Evolutionary conservation across 805 yeast genomes (phyloP).

Genomic region (Saccharomycopsis fermentans): DNA sequence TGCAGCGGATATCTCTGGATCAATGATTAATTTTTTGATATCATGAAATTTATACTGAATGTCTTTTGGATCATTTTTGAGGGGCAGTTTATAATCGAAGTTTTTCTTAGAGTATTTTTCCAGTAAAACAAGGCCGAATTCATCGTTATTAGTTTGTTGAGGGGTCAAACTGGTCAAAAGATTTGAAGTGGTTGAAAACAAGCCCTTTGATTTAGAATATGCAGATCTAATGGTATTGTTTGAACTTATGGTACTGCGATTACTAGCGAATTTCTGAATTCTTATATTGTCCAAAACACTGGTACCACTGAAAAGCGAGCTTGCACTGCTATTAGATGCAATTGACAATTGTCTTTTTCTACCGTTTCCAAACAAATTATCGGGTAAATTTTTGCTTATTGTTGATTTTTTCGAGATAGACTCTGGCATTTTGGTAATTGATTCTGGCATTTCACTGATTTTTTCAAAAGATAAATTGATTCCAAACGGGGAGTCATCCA

Average conservation of each 20-base stretch:
- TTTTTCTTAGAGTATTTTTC: slow-evolving; percentile 6
- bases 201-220: neutral
- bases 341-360: neutral
- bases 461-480: slow-evolving; percentile 5
- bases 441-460: slow-evolving; percentile 16
- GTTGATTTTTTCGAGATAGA: no score
- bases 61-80: neutral
- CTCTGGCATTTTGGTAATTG: slow-evolving; percentile 6
- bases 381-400: neutral
- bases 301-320: neutral
- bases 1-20: slow-evolving; percentile 34
- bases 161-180: slow-evolving; percentile 11
- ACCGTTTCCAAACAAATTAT: neutral
- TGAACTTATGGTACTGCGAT: no score
- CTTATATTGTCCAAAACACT: slow-evolving; percentile 13
- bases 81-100: slow-evolving; percentile 3
- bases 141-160: neutral
- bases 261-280: slow-evolving; percentile 3
- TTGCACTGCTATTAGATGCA: neutral
- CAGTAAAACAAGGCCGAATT: slow-evolving; percentile 1
- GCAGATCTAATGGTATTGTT: neutral
- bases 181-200: neutral
- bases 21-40: slow-evolving; percentile 31
- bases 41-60: slow-evolving; percentile 8
- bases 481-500: slow-evolving; percentile 18